phyloP scores from a whole-genome alignment of 2,329 filamentous ascomycete species.

The Alternaria sp. region DNA sequence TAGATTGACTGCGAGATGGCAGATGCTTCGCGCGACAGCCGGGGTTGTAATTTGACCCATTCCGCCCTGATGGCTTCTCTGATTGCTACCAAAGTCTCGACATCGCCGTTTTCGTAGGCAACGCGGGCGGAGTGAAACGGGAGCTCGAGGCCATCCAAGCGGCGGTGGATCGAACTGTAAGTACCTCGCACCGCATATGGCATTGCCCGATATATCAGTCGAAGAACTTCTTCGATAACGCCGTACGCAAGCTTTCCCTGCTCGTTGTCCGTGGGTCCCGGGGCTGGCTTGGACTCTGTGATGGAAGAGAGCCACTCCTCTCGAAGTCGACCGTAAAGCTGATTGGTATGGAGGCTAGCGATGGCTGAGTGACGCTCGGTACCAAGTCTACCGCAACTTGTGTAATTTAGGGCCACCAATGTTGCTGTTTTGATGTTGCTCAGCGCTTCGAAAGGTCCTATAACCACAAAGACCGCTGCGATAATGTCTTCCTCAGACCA shows the following conservation, averaged over 20 bases:
- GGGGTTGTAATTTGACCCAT: background rate
- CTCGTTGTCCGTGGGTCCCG: background rate
- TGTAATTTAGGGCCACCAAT: background rate
- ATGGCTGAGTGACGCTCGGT: background rate
- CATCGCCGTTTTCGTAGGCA: background rate
- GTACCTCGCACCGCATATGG: background rate
- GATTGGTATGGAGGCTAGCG: background rate
- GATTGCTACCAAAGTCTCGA: background rate
- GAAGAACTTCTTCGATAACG: background rate
- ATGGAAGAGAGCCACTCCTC: background rate
- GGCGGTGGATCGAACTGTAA: background rate
- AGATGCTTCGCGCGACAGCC: background rate
- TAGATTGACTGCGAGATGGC: background rate
- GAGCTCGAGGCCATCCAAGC: background rate
- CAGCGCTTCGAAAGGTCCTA: background rate
- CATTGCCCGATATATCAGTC: background rate
- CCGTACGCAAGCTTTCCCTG: background rate
- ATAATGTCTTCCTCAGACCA: background rate
- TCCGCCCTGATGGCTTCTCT: background rate
- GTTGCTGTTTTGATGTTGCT: background rate
- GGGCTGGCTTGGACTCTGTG: background rate
- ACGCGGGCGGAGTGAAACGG: background rate
- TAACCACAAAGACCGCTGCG: background rate
- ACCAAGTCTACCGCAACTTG: background rate
- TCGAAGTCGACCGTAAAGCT: background rate